Percentiles rank a stretch among this genome's conserved stretches.
Conservation (phyloP, 257 asterid species). For the Forsythia suspensa region DNA sequence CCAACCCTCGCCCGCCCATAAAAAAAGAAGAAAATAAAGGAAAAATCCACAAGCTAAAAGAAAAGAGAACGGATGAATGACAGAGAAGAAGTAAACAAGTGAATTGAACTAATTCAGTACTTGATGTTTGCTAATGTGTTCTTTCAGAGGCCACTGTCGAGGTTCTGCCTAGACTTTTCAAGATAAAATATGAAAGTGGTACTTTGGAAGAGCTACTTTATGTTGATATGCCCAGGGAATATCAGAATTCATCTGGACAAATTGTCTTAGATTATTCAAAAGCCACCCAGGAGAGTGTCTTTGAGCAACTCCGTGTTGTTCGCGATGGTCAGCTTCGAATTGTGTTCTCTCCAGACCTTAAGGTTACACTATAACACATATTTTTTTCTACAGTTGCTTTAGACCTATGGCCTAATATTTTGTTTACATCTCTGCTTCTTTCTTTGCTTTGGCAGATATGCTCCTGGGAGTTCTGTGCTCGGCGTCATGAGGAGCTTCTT, state of each 20-base stretch:
- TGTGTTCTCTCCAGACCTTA: conserved; percentile 85
- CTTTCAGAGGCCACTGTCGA: conserved; percentile 92
- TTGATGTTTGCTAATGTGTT: conserved; percentile 20
- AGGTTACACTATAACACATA: conserved; percentile 44
- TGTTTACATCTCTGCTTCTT: background rate
- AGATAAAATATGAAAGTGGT: conserved; percentile 92
- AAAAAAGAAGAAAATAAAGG: background rate
- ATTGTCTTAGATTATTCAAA: conserved; percentile 94
- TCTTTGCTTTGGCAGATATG: conserved; percentile 56
- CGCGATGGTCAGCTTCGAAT: conserved; percentile 99
- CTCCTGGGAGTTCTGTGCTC: conserved; percentile 99
- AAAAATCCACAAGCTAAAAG: background rate
- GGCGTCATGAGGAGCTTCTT: conserved; percentile 94
- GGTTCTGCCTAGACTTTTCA: conserved; percentile 89
- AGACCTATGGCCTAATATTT: conserved; percentile 15
- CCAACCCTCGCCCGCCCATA: background rate
- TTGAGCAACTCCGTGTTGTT: conserved; percentile 95
- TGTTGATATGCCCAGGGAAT: conserved; percentile 96
- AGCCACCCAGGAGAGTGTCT: conserved; percentile 96
- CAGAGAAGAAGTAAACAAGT: background rate
- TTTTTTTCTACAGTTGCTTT: conserved; percentile 13
- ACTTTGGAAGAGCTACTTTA: conserved; percentile 89
- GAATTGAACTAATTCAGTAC: background rate
- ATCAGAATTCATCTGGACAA: conserved; percentile 91
- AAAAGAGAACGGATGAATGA: background rate